These are phyloP conservation scores for Pseudoturritis turrita DNA, from an alignment of 345 rosid species.

Conservation along the genomic window DNA sequence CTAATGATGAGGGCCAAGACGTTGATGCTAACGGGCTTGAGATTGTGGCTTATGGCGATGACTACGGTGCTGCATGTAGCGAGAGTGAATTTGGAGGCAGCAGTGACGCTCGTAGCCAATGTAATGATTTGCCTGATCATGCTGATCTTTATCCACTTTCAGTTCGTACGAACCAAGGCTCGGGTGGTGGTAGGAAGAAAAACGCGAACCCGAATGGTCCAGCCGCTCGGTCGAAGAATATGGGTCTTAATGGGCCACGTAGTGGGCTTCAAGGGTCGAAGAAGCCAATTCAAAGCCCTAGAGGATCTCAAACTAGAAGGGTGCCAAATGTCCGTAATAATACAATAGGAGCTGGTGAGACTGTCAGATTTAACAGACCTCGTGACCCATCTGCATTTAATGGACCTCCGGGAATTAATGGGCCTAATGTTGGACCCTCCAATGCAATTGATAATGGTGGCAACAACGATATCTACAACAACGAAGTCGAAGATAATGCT, in stretches of 20 bases:
- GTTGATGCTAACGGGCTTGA: conserved; percentile 1
- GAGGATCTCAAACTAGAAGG: conserved; percentile 1
- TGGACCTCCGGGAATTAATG: conserved; percentile 9
- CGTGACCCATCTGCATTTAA: not conserved
- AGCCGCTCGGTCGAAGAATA: not conserved
- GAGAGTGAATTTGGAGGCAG: conserved; percentile 30
- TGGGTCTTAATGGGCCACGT: not conserved
- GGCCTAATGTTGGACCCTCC: conserved; percentile 12
- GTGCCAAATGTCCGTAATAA: conserved; percentile 5
- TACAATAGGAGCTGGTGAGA: not conserved
- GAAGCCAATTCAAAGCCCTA: not conserved
- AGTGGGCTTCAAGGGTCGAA: not conserved
- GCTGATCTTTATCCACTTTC: conserved; percentile 15
- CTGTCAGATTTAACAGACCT: conserved; percentile 4
- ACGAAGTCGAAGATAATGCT: not conserved
- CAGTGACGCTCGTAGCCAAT: conserved; percentile 28
- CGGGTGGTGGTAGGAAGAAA: not conserved
- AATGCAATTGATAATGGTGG: conserved; percentile 10
- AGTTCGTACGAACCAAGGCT: not conserved
- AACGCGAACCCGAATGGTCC: not conserved
- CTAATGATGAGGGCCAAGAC: not conserved
- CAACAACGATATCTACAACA: conserved; percentile 18
- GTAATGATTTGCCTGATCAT: conserved; percentile 8
- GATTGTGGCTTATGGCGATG: conserved; percentile 3
- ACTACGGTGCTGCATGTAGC: not conserved